Evolutionary conservation across 768 basidiomycete genomes (phyloP), one percentile per base, ranked within the genome.

Genomic region (Coprinopsis strossmayeri): DNA sequence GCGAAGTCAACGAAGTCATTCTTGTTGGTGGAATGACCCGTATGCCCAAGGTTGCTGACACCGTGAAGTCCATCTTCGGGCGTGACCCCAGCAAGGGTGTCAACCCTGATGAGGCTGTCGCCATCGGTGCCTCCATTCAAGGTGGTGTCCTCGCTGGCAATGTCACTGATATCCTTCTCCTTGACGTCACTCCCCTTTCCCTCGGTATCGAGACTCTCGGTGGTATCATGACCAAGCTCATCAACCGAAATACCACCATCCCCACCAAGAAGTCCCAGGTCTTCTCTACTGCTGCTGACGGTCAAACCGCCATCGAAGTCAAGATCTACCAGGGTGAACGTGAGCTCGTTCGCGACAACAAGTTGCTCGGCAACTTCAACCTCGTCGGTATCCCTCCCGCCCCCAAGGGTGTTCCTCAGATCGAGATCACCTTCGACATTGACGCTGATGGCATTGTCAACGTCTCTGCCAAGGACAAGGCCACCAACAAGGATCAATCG

Each of bases 321-420:
- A 98, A 98, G 82, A 93, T 99, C 58, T 99, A 82, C 78, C 96
- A 99, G 72, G 96, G 96, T 61, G 96, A 99, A 76, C 94, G 96
- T 73, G 96, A 97, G 65, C 82, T 98, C 57, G 94, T 97, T 49
- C 78, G 89, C 48, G 96, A 98, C 74, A 98, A 98, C 84, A 99
- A 98, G 71, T 71, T 97, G 5, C 86, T 99, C 50, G 96, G 96
- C 53, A 95, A 97, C 76, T 99, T 99, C 86, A 96, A 97, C 72
- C 88, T 99, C 53, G 91, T 94, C 52, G 96, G 95, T 45, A 93
- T 99, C 50, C 95, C 96, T 43, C 88, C 87, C 37, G 84, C 84
- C 30, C 84, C 83, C 56, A 85, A 85, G 68, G 83, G 83, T 64
- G 81, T 89, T 50, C 87, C 88, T 56, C 87, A 90, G 64, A 87